phyloP scores from a whole-genome alignment of 176 grass and related monocot genomes.

The Eragrostis curvula region DNA sequence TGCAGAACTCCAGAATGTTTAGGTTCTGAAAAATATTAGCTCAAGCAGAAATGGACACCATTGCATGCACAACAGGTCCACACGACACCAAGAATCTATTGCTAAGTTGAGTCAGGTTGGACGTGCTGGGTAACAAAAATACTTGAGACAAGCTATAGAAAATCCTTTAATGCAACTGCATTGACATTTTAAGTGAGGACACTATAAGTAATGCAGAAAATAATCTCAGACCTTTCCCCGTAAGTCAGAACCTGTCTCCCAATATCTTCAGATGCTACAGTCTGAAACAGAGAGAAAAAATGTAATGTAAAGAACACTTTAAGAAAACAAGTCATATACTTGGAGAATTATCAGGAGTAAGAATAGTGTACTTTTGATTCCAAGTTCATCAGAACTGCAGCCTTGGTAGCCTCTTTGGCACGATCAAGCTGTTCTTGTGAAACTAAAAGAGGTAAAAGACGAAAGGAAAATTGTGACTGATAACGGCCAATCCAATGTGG shows the following conservation, averaged over 20 bases:
- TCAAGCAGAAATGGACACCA: not conserved
- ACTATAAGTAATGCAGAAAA: constrained; percentile 16
- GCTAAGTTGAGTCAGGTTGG: not conserved
- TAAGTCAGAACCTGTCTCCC: constrained; percentile 86
- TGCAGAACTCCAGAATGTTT: not conserved
- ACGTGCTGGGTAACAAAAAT: not conserved
- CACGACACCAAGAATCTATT: constrained; percentile 17
- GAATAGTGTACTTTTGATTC: constrained; percentile 76
- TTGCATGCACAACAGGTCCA: not conserved
- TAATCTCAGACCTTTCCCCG: constrained; percentile 67
- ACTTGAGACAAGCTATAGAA: constrained; percentile 3
- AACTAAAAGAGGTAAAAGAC: constrained; percentile 56
- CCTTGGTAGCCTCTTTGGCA: constrained; percentile 87
- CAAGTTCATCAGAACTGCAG: constrained; percentile 86
- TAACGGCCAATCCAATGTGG: constrained; percentile 8
- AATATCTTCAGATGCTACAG: constrained; percentile 86
- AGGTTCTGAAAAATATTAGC: not conserved
- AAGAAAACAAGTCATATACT: constrained; percentile 18
- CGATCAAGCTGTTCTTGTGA: constrained; percentile 77
- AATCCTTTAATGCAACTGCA: not conserved
- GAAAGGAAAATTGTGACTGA: not conserved
- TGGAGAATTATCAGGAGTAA: constrained; percentile 16
- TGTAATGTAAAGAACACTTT: constrained; percentile 17
- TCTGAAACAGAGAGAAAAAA: constrained; percentile 38
- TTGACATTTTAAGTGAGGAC: not conserved